A percentile compares a stretch with the other conserved stretches of the same genome.
Conservation (phyloP, 306 rosid species). For the Malus sylvestris region DNA sequence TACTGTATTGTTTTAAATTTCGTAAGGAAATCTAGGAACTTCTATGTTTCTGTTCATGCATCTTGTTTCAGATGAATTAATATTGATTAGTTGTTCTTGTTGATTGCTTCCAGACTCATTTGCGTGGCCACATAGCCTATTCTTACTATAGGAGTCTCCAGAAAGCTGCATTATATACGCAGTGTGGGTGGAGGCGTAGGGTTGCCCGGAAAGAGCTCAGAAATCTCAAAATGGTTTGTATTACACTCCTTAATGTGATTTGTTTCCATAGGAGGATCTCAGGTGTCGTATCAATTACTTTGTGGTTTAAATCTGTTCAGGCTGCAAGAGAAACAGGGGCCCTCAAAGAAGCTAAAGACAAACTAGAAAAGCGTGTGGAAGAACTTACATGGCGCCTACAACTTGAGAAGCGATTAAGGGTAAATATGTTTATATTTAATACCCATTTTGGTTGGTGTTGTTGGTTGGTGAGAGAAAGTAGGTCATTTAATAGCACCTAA, state of each 20-base stretch:
- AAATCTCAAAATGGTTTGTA: constrained; percentile 80
- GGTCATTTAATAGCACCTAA: constrained; percentile 3
- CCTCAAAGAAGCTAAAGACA: constrained; percentile 97
- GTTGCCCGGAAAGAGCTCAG: constrained; percentile 95
- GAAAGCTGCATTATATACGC: constrained; percentile 74
- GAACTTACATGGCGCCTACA: constrained; percentile 99
- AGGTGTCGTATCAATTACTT: background rate
- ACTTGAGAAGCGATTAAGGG: constrained; percentile 94
- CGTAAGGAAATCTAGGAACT: constrained; percentile 12
- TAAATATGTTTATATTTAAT: constrained; percentile 26
- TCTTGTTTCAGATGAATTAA: constrained; percentile 6
- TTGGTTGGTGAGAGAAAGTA: constrained; percentile 1
- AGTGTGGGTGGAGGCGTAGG: constrained; percentile 94
- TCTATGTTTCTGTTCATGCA: constrained; percentile 1
- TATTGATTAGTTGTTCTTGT: background rate
- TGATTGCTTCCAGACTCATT: constrained; percentile 55
- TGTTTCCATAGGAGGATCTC: constrained; percentile 21
- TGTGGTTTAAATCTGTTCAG: constrained; percentile 38
- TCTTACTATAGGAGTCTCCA: constrained; percentile 78
- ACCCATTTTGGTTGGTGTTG: constrained; percentile 18
- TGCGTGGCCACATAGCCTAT: constrained; percentile 60
- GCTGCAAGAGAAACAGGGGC: constrained; percentile 99
- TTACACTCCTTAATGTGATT: constrained; percentile 8
- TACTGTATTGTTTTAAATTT: background rate
- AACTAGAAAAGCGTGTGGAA: constrained; percentile 98